A percentile compares a stretch with the other conserved stretches of the same genome.
phyloP scores from a whole-genome alignment of 2,329 filamentous ascomycete genomes.

The Aspergillus sp. region DNA sequence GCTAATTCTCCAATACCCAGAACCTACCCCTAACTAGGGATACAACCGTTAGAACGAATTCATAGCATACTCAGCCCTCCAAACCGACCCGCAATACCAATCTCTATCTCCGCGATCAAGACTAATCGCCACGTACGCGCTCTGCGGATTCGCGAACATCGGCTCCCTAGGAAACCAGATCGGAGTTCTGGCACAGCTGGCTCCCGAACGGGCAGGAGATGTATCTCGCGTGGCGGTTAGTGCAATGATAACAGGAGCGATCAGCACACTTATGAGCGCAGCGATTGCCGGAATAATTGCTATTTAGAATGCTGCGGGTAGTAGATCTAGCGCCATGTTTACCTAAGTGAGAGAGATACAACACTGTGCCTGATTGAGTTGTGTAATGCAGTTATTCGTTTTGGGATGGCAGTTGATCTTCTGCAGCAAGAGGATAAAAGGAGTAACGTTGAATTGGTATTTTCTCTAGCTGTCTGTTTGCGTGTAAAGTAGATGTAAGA shows the following conservation, averaged over 20 bases:
- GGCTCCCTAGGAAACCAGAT: conserved; percentile 87
- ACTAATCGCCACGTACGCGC: conserved; percentile 82
- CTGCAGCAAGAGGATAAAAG: no score
- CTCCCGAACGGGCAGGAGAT: conserved; percentile 71
- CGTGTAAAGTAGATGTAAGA: no score
- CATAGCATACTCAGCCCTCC: conserved; percentile 67
- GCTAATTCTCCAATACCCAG: conserved; percentile 25
- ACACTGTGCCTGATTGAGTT: no score
- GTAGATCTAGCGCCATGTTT: no score
- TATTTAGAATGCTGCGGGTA: conserved; percentile 41
- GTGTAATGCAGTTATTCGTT: no score
- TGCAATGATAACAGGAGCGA: conserved; percentile 74
- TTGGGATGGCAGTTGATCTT: no score
- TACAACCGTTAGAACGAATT: conserved; percentile 66
- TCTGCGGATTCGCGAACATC: conserved; percentile 83
- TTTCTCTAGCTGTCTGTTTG: no score
- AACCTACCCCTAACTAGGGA: conserved; percentile 1
- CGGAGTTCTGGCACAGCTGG: conserved; percentile 80
- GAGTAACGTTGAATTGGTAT: no score
- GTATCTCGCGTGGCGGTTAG: conserved; percentile 75
- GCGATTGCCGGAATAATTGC: conserved; percentile 76
- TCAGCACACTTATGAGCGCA: conserved; percentile 78
- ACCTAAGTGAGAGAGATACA: no score
- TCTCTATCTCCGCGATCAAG: conserved; percentile 68
- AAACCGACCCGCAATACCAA: conserved; percentile 55